Evolutionary conservation across 345 rosid species (phyloP), one percentile per base, ranked within the genome.

Genomic region (Clarkia xantiana): DNA sequence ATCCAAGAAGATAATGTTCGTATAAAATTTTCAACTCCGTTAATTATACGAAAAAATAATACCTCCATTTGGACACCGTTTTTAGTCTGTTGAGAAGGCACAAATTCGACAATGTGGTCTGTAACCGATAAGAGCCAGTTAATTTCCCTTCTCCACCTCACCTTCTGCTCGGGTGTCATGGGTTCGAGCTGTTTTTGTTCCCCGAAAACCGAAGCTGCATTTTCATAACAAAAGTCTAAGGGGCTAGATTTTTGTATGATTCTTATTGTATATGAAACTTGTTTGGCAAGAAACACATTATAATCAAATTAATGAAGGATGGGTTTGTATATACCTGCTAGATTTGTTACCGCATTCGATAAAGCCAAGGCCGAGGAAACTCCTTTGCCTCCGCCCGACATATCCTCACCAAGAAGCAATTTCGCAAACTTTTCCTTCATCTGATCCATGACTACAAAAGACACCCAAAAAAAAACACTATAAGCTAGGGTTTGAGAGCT

Each of bases 331-430:
- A 22, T 22, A 81, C 85, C 89, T 1, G 89, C 80, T 50, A 81
- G 79, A 45, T 78, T 81, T 47, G 90, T 81, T 44, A 81, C 63
- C 42, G 85, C 80, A 71, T 81, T 81, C 25, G 89, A 81, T 68
- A 81, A 66, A 53, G 89, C 84, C 61, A 78, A 41, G 44, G 89
- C 89, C 1, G 82, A 81, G 40, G 82, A 78, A 63, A 76, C 85
- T 34, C 90, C 85, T 54, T 78, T 81, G 19, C 90, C 90, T 10
- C 85, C 85, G 2, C 90, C 90, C 6, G 90, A 81, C 90, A 81
- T 81, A 36, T 81, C 90, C 68, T 81, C 90, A 19, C 85, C 90
- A 55, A 81, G 42, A 25, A 81, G 80, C 73, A 81, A 48, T 71
- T 78, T 81, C 1, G 77, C 61, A 61, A 81, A 81, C 66, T 57